These are phyloP conservation scores for Henckelia pumila DNA, from an alignment of 257 asterid genomes.

Conservation along the genomic window DNA sequence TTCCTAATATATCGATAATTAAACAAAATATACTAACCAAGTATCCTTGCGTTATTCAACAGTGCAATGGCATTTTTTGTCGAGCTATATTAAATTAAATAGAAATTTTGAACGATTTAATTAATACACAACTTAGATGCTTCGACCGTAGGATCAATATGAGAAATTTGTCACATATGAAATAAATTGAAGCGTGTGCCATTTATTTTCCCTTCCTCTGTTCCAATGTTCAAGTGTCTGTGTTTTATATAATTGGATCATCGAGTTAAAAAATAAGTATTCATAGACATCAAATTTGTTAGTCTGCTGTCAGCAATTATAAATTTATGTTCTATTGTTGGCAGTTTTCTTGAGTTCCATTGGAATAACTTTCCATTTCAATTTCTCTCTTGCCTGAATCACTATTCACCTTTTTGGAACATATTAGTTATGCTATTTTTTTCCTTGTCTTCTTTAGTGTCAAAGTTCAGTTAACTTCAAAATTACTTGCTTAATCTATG, in stretches of 20 bases:
- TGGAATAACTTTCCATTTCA: conserved; percentile 2
- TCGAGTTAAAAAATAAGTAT: background rate
- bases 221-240: background rate
- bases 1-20: too few species aligned
- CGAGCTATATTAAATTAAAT: too few species aligned
- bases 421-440: background rate
- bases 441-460: background rate
- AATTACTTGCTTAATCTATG: background rate
- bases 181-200: background rate
- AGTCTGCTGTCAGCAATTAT: background rate
- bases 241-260: background rate
- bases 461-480: conserved; percentile 14
- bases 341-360: conserved; percentile 18
- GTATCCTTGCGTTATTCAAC: too few species aligned
- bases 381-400: background rate
- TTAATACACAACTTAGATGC: background rate
- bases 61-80: too few species aligned
- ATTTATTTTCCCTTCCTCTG: background rate
- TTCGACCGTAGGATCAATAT: background rate
- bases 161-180: background rate
- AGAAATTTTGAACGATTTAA: too few species aligned
- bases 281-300: too few species aligned
- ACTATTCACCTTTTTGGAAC: background rate
- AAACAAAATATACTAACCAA: too few species aligned
- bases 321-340: background rate